A percentile compares a stretch with the other conserved stretches of the same genome.
Evolutionary conservation across 495 filamentous ascomycete genomes (phyloP).

Genomic region (Recurvomyces mirabilis): DNA sequence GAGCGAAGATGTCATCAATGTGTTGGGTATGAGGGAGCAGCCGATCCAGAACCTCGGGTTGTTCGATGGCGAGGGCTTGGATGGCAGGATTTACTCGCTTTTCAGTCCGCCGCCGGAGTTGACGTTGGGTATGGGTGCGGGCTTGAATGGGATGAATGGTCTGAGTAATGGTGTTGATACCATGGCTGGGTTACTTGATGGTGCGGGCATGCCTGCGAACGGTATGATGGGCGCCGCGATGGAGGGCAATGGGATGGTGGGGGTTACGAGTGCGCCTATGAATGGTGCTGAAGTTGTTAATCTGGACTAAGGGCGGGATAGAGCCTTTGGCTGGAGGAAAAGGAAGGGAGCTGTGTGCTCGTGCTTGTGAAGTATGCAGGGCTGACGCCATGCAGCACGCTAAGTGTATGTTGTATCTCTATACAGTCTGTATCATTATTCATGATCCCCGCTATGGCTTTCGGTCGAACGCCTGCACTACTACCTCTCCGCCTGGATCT

Average conservation of each 20-base stretch:
- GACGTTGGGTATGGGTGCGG: neutral
- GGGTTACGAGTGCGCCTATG: neutral
- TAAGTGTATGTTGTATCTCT: too few species aligned
- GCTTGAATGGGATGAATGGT: slow-evolving; percentile 5
- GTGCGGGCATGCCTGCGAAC: slow-evolving; percentile 1
- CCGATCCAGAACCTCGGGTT: slow-evolving; percentile 89
- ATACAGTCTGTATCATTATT: too few species aligned
- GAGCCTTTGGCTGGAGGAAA: too few species aligned
- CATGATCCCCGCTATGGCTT: too few species aligned
- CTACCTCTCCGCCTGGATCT: too few species aligned
- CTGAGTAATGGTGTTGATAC: neutral
- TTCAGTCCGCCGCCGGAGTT: slow-evolving; percentile 18
- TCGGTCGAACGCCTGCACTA: too few species aligned
- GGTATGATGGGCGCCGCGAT: neutral
- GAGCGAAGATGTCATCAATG: slow-evolving; percentile 95
- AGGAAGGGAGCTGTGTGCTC: neutral
- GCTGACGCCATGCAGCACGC: too few species aligned
- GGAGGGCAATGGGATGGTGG: neutral
- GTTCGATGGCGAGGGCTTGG: slow-evolving; percentile 73
- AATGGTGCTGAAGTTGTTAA: neutral
- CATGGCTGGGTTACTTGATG: too few species aligned
- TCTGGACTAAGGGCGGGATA: neutral
- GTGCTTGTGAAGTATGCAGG: neutral
- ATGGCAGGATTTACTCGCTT: slow-evolving; percentile 68
- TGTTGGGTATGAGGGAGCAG: slow-evolving; percentile 78